Evolutionary conservation across 1,284 basidiomycete species (phyloP), one percentile per base, ranked within the genome.

Genomic region (Irpex rosettiformis): DNA sequence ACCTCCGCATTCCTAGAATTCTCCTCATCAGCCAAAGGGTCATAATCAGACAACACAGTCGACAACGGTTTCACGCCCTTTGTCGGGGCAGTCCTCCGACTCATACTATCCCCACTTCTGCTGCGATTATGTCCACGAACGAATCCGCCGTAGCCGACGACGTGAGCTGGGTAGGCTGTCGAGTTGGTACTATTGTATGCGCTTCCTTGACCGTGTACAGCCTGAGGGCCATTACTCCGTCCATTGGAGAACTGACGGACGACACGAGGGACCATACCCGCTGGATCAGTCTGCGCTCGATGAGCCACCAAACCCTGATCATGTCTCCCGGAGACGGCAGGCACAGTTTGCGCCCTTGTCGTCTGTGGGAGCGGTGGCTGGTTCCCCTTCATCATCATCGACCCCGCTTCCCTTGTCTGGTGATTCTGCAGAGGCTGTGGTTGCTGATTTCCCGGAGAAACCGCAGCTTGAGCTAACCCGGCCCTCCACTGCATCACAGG

Each of bases 21-120:
- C 5, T 11, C 24, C 16, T 51, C 25, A 16, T 25, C 24, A 51
- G 8, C 25, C 1, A n/a, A 13, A 24, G 13, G 48, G 3, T 28
- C 48, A 28, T 51, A 51, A 51, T 51, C 48, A 22, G 48, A 51
- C 3, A 51, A 18, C 22, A 51, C 48, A 51, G 48, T 51, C 48
- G 48, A 51, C 27, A 51, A 22, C 25, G 48, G 48, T 8, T 51
- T 51, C 21, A 13, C 28, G 22, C n/a, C 27, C 48, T 24, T 51
- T 11, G 25, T 51, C 27, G 48, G 43, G 10, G 18, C 18, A 47
- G 33, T n/a, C 7, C 33, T 40, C 33, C n/a, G 33, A 16, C 13
- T 40, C 8, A 40, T 11, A 40, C 33, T 40, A 5, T 40, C 33
- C 13, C 33, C 33, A 7, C 33, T 40, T 7, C 33, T 22, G 22